phyloP scores from a whole-genome alignment of 306 rosid species.

The Casuarina equisetifolia region DNA sequence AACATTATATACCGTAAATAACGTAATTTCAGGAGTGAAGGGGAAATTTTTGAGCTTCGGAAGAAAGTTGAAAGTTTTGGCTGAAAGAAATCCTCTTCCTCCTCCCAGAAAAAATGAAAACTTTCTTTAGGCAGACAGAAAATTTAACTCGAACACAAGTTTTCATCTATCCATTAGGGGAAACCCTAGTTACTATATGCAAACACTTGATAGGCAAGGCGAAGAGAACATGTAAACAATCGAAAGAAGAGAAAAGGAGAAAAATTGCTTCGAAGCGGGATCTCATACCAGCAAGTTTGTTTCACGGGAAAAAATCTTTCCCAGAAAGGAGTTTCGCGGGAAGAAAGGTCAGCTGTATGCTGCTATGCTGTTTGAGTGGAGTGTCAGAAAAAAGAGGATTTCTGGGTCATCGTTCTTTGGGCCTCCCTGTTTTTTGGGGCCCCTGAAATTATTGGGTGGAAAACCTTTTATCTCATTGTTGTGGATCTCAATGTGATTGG shows the following conservation, averaged over 20 bases:
- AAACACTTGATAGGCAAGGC: neutral
- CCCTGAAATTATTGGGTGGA: neutral
- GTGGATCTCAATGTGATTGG: no score
- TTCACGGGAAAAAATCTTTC: neutral
- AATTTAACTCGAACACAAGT: neutral
- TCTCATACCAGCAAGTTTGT: neutral
- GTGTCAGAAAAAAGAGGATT: neutral
- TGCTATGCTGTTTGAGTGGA: neutral
- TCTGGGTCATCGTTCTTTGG: neutral
- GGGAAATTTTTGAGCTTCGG: neutral
- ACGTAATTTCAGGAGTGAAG: neutral
- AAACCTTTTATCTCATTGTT: no score
- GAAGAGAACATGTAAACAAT: neutral
- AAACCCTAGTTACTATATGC: neutral
- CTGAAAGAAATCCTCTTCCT: no score
- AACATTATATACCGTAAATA: neutral
- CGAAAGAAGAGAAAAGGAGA: neutral
- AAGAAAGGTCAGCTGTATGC: neutral
- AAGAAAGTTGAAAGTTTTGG: no score
- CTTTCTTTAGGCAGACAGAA: neutral
- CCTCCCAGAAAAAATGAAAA: neutral
- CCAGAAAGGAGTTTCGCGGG: neutral
- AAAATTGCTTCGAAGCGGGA: no score
- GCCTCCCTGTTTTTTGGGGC: neutral
- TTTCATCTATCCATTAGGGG: neutral